Conservation (phyloP, 495 filamentous ascomycete genomes). For the Acidomyces sp. region DNA sequence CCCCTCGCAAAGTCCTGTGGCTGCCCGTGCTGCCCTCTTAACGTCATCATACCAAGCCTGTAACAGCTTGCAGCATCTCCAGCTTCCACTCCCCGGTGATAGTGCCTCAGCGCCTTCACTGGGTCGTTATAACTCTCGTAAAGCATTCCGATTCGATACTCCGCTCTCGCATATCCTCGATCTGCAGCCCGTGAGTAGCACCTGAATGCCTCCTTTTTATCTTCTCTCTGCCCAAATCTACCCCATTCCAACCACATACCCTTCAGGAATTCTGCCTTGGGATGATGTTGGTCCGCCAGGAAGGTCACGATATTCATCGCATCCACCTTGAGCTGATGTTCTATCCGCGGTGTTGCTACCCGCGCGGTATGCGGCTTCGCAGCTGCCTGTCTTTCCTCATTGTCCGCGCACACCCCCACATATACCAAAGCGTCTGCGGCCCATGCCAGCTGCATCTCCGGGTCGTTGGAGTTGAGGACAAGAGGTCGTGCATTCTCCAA, state of each 20-base stretch:
- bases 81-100: constrained; percentile 59
- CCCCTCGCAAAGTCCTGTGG: constrained; percentile 66
- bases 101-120: constrained; percentile 79
- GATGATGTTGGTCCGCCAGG: constrained; percentile 80
- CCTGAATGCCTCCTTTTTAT: constrained; percentile 87
- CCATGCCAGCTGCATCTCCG: constrained; percentile 93
- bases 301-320: constrained; percentile 85
- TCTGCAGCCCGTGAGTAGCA: constrained; percentile 77
- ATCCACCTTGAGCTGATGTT: constrained; percentile 76
- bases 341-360: constrained; percentile 65
- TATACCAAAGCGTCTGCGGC: constrained; percentile 83
- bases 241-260: constrained; percentile 98
- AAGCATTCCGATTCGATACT: constrained; percentile 97
- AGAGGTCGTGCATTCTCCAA: constrained; percentile 68
- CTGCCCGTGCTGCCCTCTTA: constrained; percentile 84
- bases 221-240: constrained; percentile 75
- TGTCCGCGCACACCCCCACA: constrained; percentile 69
- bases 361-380: constrained; percentile 43
- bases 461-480: constrained; percentile 87
- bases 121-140: constrained; percentile 88
- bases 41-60: constrained; percentile 92
- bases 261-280: constrained; percentile 86
- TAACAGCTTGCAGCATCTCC: constrained; percentile 91
- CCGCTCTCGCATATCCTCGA: constrained; percentile 80
- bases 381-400: constrained; percentile 51